Conservation (phyloP, 1,284 basidiomycete species). For the Ganoderma resinaceum region DNA sequence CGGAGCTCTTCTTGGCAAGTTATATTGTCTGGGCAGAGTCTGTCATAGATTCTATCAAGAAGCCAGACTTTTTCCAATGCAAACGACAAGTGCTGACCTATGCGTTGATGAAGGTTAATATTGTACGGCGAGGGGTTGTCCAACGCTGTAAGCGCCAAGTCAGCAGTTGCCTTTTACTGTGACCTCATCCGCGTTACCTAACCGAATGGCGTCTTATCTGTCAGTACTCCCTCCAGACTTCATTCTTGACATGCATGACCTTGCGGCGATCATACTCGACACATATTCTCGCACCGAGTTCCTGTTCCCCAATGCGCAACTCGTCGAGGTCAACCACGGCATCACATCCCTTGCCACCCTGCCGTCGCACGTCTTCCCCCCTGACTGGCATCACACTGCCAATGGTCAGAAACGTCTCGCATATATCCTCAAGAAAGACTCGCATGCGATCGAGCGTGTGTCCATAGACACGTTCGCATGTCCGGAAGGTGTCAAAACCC, state of each 20-base stretch:
- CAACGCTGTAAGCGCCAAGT: not conserved
- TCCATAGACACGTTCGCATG: constrained; percentile 28
- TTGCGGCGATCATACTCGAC: constrained; percentile 31
- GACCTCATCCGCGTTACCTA: not conserved
- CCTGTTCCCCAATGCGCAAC: constrained; percentile 27
- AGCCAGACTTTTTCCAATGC: too few species aligned
- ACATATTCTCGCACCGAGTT: constrained; percentile 24
- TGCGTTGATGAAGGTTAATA: not conserved
- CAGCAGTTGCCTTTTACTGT: not conserved
- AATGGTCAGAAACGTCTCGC: constrained; percentile 20
- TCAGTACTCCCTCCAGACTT: constrained; percentile 7
- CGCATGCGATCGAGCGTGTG: constrained; percentile 8
- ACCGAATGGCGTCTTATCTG: not conserved
- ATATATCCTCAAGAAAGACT: constrained; percentile 27
- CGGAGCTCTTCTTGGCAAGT: too few species aligned
- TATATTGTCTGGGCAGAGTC: too few species aligned
- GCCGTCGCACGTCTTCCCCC: constrained; percentile 25
- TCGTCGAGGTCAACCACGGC: constrained; percentile 30
- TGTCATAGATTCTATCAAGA: too few species aligned
- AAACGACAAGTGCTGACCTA: not conserved
- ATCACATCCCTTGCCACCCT: constrained; percentile 22
- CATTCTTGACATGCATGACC: constrained; percentile 35
- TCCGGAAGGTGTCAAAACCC: constrained; percentile 24
- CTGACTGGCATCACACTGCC: constrained; percentile 16
- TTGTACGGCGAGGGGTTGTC: not conserved